These are phyloP conservation scores for Castanopsis chinensis DNA, from an alignment of 306 rosid genomes.

Conservation along the genomic window DNA sequence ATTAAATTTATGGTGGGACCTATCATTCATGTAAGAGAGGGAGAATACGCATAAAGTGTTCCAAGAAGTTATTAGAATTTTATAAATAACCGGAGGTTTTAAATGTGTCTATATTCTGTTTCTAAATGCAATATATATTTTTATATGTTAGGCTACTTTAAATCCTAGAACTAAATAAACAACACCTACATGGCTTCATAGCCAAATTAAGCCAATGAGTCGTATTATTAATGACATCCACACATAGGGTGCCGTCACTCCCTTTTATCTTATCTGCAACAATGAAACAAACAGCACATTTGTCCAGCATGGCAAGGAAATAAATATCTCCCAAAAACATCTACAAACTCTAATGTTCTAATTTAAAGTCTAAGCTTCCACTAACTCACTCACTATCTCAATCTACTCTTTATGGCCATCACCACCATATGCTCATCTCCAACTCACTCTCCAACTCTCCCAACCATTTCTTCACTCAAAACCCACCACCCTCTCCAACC, in stretches of 20 bases:
- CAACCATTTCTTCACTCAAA: slow-evolving; percentile 50
- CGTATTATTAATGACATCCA: slow-evolving; percentile 13
- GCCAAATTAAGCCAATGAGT: too few relatives aligned
- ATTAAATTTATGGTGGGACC: too few relatives aligned
- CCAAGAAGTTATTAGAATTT: too few relatives aligned
- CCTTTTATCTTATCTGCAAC: slow-evolving; percentile 20
- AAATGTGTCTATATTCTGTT: too few relatives aligned
- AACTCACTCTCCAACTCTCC: slow-evolving; percentile 38
- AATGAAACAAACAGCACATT: not conserved
- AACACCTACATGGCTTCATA: too few relatives aligned
- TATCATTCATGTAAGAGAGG: too few relatives aligned
- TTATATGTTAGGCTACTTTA: too few relatives aligned
- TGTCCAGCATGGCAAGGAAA: not conserved
- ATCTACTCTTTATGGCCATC: slow-evolving; percentile 46
- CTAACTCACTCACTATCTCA: not conserved
- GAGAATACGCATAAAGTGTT: too few relatives aligned
- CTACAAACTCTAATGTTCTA: not conserved
- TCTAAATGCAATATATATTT: too few relatives aligned
- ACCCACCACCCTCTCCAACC: slow-evolving; percentile 41
- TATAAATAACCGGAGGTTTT: too few relatives aligned
- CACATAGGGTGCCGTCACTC: slow-evolving; percentile 18
- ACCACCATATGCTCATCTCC: slow-evolving; percentile 56
- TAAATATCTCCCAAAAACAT: slow-evolving; percentile 16
- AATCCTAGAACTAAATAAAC: too few relatives aligned
- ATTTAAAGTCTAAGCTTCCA: not conserved